These are phyloP conservation scores for Botryotinia globosa DNA, from an alignment of 2,329 filamentous ascomycete genomes.

Conservation along the genomic window DNA sequence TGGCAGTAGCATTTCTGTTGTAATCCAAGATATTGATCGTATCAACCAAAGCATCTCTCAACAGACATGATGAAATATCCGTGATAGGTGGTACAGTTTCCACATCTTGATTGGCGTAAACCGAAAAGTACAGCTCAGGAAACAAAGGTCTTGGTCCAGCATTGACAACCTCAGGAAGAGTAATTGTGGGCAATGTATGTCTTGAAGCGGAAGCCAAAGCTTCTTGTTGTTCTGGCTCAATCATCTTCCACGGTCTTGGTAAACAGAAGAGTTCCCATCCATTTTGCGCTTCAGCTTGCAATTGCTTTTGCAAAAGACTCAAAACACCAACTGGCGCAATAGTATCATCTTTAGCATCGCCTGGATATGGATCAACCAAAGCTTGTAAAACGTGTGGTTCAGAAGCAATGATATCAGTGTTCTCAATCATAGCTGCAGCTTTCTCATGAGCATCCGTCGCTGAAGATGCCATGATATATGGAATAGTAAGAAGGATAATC, in stretches of 20 bases:
- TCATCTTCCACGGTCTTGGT: constrained; percentile 66
- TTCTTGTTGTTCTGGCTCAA: constrained; percentile 58
- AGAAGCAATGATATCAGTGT: constrained; percentile 90
- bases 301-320: constrained; percentile 78
- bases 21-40: constrained; percentile 93
- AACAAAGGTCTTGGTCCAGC: constrained; percentile 76
- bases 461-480: constrained; percentile 78
- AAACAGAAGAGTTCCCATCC: constrained; percentile 72
- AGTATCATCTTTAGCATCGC: constrained; percentile 60
- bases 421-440: constrained; percentile 78
- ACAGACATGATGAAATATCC: constrained; percentile 74
- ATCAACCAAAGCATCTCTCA: constrained; percentile 83
- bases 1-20: constrained; percentile 83
- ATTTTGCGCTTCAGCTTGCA: constrained; percentile 70
- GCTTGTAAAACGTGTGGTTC: constrained; percentile 82
- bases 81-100: constrained; percentile 80
- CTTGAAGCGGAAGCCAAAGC: constrained; percentile 62
- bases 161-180: constrained; percentile 71
- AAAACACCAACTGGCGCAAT: constrained; percentile 69
- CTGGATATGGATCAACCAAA: constrained; percentile 80
- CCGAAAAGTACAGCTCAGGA: constrained; percentile 90
- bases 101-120: constrained; percentile 82
- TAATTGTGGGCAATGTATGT: constrained; percentile 73
- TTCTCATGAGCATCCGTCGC: constrained; percentile 69
- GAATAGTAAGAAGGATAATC: constrained; percentile 91